Conservation (phyloP, 345 rosid genomes). For the Viola odorata region DNA sequence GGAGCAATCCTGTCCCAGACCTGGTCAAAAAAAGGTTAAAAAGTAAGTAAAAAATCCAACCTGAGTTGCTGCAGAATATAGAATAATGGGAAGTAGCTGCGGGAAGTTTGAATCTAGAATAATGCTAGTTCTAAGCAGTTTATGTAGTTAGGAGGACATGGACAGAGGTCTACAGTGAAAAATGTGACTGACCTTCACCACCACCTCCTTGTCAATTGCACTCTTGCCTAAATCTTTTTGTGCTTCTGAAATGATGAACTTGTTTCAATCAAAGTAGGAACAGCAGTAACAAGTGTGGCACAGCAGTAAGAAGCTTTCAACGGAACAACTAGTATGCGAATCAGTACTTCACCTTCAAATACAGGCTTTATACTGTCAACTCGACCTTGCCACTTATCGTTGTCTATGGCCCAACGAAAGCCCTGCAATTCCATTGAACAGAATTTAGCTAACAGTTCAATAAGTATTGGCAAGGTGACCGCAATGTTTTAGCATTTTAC, state of each 20-base stretch:
- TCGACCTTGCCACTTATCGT: conserved; percentile 75
- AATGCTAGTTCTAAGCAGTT: conserved; percentile 4
- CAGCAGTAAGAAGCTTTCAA: not conserved
- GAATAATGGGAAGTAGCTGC: not conserved
- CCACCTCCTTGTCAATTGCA: conserved; percentile 67
- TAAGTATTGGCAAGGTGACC: not conserved
- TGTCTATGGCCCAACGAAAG: conserved; percentile 81
- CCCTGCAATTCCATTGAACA: conserved; percentile 42
- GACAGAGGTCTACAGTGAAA: not conserved
- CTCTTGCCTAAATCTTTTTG: conserved; percentile 54
- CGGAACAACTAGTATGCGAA: not conserved
- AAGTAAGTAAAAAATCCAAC: conserved; percentile 2
- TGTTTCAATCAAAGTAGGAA: conserved; percentile 4
- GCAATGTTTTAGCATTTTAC: not conserved
- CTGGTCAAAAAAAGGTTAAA: conserved; percentile 29
- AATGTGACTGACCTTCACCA: conserved; percentile 51
- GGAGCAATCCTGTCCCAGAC: conserved; percentile 95
- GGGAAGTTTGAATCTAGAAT: conserved; percentile 1
- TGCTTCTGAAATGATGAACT: conserved; percentile 47
- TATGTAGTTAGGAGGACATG: not conserved
- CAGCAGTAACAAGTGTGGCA: not conserved
- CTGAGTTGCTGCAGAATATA: not conserved
- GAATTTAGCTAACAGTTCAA: conserved; percentile 6
- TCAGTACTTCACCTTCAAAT: conserved; percentile 60
- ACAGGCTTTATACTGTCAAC: conserved; percentile 70